Base-by-base conservation (phyloP, 176 grass and related monocot genomes). In the Dactylis glomerata region DNA sequence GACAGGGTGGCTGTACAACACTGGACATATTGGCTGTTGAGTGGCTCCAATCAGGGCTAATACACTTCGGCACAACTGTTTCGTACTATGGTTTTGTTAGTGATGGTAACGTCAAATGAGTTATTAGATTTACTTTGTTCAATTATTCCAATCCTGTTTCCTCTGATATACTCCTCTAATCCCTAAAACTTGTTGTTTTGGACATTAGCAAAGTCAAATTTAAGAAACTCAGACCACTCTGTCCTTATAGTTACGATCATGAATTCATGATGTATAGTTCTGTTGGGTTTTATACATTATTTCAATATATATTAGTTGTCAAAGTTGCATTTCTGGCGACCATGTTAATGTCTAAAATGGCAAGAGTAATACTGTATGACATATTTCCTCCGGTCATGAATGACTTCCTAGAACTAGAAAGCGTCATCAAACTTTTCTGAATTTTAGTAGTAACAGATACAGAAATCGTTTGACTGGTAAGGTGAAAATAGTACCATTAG, bases 41-140 rank as follows among this genome's bases (percentile, higher is more conserved):
- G 89, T 95, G 96, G 96, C 91, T 95, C 61, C 96, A 98, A 54
- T 93, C 91, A 68, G 91, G 89, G 50, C 76, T 89, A 49, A 77
- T 93, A 82, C 96, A 98, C 69, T 98, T 91, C 56, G 96, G 96
- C 59, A 92, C 96, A 74, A 99, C 96, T 78, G 93, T 96, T 86
- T 94, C 96, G 46, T 99, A 99, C 75, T 99, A 94, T 92, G 93
- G 96, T 78, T 99, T 99, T 83, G 65, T 99, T 64, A 96, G 93
- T 86, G 96, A 99, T 89, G 96, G 93, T 99, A 99, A 88, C 36
- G 72, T 76, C 47, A 58, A 36, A 85, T 80, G 42, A 44, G 30
- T 19, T 34, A 54, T 84, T 22, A 40, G 20, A 32, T 73, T 54
- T 74, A 33, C 61, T 76, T 61, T 75, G 37, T 51, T 87, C 9